Percentiles rank a stretch among this genome's conserved stretches.
Evolutionary conservation across 257 asterid species (phyloP).

Genomic region (Solanum medicagineum): DNA sequence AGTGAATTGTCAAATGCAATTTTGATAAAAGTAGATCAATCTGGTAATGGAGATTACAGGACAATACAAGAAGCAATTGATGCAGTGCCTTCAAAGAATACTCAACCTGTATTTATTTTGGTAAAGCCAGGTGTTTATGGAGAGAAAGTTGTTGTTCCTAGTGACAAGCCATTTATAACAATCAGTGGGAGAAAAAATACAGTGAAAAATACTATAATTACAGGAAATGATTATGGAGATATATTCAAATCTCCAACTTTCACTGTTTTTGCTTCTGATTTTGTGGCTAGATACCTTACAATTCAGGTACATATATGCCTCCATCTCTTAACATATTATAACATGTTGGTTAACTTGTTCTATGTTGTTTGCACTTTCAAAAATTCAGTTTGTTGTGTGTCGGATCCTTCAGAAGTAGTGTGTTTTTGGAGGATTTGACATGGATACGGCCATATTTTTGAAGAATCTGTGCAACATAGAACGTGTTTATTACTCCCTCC

Average conservation of each 20-base stretch:
- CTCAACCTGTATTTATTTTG: constrained; percentile 11
- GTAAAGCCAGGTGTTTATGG: constrained; percentile 18
- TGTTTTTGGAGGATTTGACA: no score
- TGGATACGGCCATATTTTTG: no score
- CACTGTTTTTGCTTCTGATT: constrained; percentile 33
- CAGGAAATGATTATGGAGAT: constrained; percentile 19
- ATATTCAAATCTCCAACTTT: constrained; percentile 32
- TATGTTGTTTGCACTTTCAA: no score
- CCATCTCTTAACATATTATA: no score
- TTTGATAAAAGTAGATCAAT: constrained; percentile 10
- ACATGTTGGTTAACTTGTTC: no score
- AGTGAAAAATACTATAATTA: constrained; percentile 7
- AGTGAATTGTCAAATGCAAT: not conserved
- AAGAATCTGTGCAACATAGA: no score
- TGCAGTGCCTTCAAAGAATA: constrained; percentile 15
- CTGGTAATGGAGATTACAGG: constrained; percentile 23
- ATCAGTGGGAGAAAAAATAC: constrained; percentile 16
- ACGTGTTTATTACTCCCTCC: no score
- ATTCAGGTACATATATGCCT: constrained; percentile 15
- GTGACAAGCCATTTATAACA: constrained; percentile 31
- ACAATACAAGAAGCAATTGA: constrained; percentile 34
- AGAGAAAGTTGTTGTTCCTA: constrained; percentile 28
- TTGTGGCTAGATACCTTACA: constrained; percentile 23
- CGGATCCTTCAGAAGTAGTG: no score
- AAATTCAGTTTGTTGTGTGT: no score